Conservation (phyloP, 495 filamentous ascomycete genomes). For the Lasiosphaeriaceae sp. region DNA sequence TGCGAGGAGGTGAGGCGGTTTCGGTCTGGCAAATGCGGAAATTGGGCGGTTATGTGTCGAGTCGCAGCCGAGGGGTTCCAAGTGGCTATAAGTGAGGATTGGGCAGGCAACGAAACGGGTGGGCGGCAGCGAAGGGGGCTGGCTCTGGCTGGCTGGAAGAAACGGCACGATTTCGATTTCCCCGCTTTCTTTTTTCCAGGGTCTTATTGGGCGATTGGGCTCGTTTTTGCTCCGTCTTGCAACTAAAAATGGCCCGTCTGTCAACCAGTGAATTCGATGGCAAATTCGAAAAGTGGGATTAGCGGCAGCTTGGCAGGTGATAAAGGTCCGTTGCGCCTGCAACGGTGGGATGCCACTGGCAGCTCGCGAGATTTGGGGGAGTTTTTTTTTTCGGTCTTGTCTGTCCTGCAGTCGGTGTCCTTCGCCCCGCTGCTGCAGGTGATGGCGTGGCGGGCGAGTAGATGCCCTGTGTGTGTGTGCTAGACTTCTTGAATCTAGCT, state of each 20-base stretch:
- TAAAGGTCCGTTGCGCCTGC: not conserved
- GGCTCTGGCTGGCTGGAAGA: not conserved
- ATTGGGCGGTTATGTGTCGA: constrained; percentile 19
- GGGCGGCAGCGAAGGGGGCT: not conserved
- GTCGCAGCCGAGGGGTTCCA: constrained; percentile 21
- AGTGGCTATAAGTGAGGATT: constrained; percentile 18
- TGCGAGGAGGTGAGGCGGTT: not conserved
- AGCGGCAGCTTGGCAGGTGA: constrained; percentile 29
- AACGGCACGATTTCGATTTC: constrained; percentile 2
- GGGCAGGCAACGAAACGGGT: not conserved
- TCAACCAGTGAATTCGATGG: constrained; percentile 10
- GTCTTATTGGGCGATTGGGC: constrained; percentile 9
- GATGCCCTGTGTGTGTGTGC: not conserved
- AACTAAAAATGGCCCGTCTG: constrained; percentile 13
- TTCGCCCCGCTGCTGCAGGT: constrained; percentile 1
- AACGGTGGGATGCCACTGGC: not conserved
- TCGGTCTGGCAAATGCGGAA: constrained; percentile 11
- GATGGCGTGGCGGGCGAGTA: not conserved
- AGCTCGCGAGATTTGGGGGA: not conserved
- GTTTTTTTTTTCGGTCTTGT: not conserved
- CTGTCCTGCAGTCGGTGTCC: not conserved
- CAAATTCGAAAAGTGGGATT: constrained; percentile 10
- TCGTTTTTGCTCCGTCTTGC: constrained; percentile 2
- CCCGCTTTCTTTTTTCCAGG: constrained; percentile 5
- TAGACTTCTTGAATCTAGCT: not conserved